phyloP scores from a whole-genome alignment of 2,329 filamentous ascomycete genomes.

The Rosellinia necatrix region DNA sequence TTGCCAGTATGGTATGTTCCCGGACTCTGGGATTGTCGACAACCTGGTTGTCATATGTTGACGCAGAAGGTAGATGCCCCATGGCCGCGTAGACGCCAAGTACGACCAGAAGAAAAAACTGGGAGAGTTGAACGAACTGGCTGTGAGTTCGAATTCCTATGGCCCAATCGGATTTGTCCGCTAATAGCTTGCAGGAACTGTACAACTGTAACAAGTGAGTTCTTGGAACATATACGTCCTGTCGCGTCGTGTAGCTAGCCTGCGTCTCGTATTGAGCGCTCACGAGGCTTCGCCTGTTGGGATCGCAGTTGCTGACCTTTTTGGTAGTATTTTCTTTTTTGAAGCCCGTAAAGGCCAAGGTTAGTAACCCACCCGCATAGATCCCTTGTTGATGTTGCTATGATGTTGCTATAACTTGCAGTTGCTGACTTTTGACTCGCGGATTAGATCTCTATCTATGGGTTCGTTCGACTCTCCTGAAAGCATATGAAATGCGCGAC shows the following conservation, averaged over 20 bases:
- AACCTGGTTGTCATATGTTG: neutral
- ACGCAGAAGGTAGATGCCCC: conserved; percentile 56
- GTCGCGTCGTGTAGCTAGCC: neutral
- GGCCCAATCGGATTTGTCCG: neutral
- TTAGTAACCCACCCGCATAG: neutral
- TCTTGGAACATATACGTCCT: neutral
- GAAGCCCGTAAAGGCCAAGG: conserved; percentile 29
- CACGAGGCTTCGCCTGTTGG: too few species aligned
- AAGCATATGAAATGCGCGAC: neutral
- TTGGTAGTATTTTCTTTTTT: conserved; percentile 61
- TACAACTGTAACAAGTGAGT: conserved; percentile 85
- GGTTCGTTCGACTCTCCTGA: conserved; percentile 51
- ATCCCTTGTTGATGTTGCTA: neutral
- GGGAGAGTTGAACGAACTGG: conserved; percentile 49
- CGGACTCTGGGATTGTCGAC: neutral
- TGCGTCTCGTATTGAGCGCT: too few species aligned
- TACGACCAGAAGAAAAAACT: conserved; percentile 92
- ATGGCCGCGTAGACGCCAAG: conserved; percentile 93
- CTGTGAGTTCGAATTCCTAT: conserved; percentile 12
- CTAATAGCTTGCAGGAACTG: conserved; percentile 44
- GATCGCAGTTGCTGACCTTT: conserved; percentile 5
- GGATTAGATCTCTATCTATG: conserved; percentile 83
- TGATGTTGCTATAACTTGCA: too few species aligned
- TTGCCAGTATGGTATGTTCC: conserved; percentile 72
- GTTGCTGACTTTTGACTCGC: conserved; percentile 1